Evolutionary conservation across 2,329 filamentous ascomycete species (phyloP), one percentile per base, ranked within the genome.

Genomic region (Tetracladium maxilliforme): DNA sequence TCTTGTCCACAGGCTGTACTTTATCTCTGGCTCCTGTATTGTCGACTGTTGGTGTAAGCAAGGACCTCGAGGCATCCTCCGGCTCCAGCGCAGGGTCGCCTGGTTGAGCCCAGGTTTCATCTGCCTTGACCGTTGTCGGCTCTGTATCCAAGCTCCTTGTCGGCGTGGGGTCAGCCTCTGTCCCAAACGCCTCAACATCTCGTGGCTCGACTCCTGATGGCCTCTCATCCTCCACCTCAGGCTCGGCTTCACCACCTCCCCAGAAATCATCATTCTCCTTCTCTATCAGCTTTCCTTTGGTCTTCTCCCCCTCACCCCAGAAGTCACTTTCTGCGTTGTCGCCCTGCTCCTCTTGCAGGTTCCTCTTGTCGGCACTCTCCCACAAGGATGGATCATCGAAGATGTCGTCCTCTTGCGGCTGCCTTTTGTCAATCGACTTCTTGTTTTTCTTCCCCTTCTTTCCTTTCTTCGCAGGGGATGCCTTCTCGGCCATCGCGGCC

Each of bases 361-460:
- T 32, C 30, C 47, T 56, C 31, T 47, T 49, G 22, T 59, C 51
- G 9, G 48, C 46, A 14, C 49, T 51, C 36, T 62, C 53, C 55
- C 54, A 57, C 14, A 58, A 38, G 10, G 47, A 42, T 25, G 52
- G 42, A 34, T 60, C 52, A 32, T 62, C 52, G 38, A 59, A 56
- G 16, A 56, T 37, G 33, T 60, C 54, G 22, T 61, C 54, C 10
- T 51, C 48, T 24, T 40, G 40, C 9, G 45, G 29, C 18, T 45
- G 39, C 32, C 49, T 45, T 32, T 52, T 52, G 34, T 59, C 56
- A 30, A 51, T 40, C 23, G 41, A 42, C 41, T 50, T 50, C 32
- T 49, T 48, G 22, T 47, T 40, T 30, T 42, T 44, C 24, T 52
- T 48, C 27, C 51, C 50, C 31, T 48, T 50, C 20, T 39, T 44